Base-by-base conservation (phyloP, 2,329 filamentous ascomycete genomes). In the Epichloe festucae region DNA sequence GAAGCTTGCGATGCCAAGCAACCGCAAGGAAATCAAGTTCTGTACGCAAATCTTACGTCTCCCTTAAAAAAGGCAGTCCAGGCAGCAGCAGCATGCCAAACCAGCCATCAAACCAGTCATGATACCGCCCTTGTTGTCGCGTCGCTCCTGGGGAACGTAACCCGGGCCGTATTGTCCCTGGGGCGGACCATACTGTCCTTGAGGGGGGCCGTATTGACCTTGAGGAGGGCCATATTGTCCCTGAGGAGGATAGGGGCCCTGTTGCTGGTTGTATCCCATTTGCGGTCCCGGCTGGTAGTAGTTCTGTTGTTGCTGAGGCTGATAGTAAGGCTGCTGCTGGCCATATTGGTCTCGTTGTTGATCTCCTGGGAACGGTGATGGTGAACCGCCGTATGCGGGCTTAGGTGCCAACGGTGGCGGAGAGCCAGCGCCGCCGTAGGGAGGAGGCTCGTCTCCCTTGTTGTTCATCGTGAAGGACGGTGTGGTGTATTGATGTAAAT, bases 61-160 rank as follows among this genome's bases (percentile, higher is more conserved):
- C 15, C 15, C 27, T 52, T 73, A 81, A 59, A 78, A 79, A 80
- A 60, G 44, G 44, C 70, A 67, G 56, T 81, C 77, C 59, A 81
- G 61, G 60, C 77, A 81, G 65, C 77, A 81, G 62, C 77, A 81
- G 62, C 76, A 79, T 1, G 77, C 77, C 54, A 77, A 60, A 55
- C 69, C 69, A 15, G 74, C 77, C 15, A 78, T 58, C 50, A 78
- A 61, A 42, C 72, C 74, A 36, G 71, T 70, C 42, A 77, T 57
- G 50, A 70, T 56, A 45, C 72, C 67, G 27, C 62, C 56, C 52
- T 58, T 59, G 43, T 63, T 62, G 46, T 64, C 64, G 55, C 60
- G 63, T 58, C 57, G 61, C 51, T 66, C 57, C 47, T 65, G 60
- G n/a, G 62, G 66, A 17, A 61, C 65, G 52, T 71, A 68, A 43